Conservation (phyloP, 2,329 filamentous ascomycete genomes). For the Apiospora aurea region DNA sequence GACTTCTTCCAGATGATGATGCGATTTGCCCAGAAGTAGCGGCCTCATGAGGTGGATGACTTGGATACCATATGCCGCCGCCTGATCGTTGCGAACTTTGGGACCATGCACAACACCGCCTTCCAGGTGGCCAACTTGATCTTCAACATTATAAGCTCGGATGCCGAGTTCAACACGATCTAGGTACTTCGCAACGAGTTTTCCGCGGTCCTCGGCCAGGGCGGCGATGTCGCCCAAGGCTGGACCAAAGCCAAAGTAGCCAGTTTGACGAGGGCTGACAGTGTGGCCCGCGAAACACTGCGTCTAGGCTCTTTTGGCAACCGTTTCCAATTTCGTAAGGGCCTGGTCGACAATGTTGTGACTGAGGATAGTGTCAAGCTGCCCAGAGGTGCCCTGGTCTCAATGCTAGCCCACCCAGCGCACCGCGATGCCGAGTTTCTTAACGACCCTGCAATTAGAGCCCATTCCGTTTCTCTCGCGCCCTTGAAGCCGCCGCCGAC, state of each 20-base stretch:
- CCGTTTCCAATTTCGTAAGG: constrained; percentile 38
- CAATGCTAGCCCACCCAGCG: constrained; percentile 41
- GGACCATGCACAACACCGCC: constrained; percentile 45
- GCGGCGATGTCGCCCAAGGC: no score
- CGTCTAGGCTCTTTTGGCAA: constrained; percentile 44
- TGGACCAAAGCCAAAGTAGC: not conserved
- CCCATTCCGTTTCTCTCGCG: constrained; percentile 49
- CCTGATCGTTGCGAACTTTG: constrained; percentile 43
- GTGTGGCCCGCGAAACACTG: constrained; percentile 51
- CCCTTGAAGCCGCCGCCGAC: constrained; percentile 39
- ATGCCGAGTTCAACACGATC: constrained; percentile 46
- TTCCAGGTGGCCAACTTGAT: constrained; percentile 47
- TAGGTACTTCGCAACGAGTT: constrained; percentile 46
- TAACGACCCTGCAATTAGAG: constrained; percentile 46
- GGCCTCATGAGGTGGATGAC: constrained; percentile 43
- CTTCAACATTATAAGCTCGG: constrained; percentile 48
- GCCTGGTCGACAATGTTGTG: constrained; percentile 38
- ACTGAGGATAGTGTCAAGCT: constrained; percentile 43
- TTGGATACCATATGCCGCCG: constrained; percentile 38
- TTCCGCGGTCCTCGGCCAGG: not conserved
- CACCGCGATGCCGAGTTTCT: constrained; percentile 42
- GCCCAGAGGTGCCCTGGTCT: constrained; percentile 43
- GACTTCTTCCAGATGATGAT: constrained; percentile 51
- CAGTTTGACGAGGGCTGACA: constrained; percentile 48
- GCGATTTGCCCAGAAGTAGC: constrained; percentile 44